phyloP scores from a whole-genome alignment of 345 rosid species.

The Hypericum androsaemum region DNA sequence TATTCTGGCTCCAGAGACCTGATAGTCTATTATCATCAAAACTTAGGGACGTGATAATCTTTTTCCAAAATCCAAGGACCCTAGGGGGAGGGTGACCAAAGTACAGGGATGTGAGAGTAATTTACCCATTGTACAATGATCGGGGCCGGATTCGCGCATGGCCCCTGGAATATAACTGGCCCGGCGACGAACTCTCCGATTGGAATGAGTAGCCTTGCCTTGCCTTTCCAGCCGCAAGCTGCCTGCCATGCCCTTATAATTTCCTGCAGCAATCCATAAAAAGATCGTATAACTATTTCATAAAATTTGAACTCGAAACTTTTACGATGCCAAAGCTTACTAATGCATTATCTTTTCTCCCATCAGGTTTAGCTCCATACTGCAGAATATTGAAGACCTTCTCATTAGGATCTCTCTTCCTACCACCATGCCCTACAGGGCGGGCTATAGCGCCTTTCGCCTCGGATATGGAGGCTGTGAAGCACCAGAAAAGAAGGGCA shows the following conservation, averaged over 20 bases:
- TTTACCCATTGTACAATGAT: no score
- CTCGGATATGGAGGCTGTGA: no score
- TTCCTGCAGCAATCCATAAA: conserved; percentile 15
- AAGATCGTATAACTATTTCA: background rate
- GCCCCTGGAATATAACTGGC: conserved; percentile 24
- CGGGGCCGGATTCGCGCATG: conserved; percentile 28
- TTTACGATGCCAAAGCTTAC: conserved; percentile 12
- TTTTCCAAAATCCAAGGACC: no score
- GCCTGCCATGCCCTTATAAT: conserved; percentile 30
- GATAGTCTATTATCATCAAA: no score
- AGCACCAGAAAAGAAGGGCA: no score
- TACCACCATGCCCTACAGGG: background rate
- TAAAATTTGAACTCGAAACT: background rate
- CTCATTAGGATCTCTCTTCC: conserved; percentile 17
- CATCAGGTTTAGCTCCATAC: conserved; percentile 28
- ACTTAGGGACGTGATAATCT: no score
- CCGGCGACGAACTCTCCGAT: conserved; percentile 26
- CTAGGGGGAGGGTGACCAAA: no score
- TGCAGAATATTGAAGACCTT: conserved; percentile 31
- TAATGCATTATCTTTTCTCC: conserved; percentile 19
- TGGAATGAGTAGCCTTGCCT: conserved; percentile 23
- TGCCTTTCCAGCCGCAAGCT: conserved; percentile 22
- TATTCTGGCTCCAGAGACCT: no score
- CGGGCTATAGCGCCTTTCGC: no score
- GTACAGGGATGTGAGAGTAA: no score